phyloP scores from a whole-genome alignment of 2,329 filamentous ascomycete genomes.

The Colletotrichum sp. region DNA sequence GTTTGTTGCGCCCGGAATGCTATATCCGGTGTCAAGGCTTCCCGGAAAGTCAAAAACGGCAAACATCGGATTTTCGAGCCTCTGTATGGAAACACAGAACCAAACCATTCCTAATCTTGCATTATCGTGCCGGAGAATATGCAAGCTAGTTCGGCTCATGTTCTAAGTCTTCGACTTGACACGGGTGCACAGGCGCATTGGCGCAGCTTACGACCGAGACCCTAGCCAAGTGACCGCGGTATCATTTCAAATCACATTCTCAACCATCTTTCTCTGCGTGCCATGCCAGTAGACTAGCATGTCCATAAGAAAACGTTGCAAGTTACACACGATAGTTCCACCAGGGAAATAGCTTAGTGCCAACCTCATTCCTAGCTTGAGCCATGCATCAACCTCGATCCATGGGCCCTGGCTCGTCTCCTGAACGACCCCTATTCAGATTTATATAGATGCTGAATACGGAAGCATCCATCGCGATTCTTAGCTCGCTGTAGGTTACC shows the following conservation, averaged over 20 bases:
- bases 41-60: not conserved
- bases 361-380: not conserved
- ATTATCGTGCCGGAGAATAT: not conserved
- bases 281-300: accelerated
- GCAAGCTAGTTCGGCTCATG: not conserved
- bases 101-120: not conserved
- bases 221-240: not conserved
- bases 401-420: not conserved
- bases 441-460: not conserved
- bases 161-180: not conserved
- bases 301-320: accelerated
- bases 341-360: accelerated
- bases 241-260: not conserved
- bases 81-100: no score
- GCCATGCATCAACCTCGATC: not conserved
- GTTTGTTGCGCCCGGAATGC: not conserved
- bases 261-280: not conserved
- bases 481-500: not conserved
- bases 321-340: accelerated
- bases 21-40: not conserved
- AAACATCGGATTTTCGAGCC: not conserved
- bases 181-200: not conserved
- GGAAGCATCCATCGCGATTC: not conserved
- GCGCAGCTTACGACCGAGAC: not conserved
- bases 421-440: not conserved